Conservation (phyloP, 441 rosid genomes). For the Adansonia gregorii region DNA sequence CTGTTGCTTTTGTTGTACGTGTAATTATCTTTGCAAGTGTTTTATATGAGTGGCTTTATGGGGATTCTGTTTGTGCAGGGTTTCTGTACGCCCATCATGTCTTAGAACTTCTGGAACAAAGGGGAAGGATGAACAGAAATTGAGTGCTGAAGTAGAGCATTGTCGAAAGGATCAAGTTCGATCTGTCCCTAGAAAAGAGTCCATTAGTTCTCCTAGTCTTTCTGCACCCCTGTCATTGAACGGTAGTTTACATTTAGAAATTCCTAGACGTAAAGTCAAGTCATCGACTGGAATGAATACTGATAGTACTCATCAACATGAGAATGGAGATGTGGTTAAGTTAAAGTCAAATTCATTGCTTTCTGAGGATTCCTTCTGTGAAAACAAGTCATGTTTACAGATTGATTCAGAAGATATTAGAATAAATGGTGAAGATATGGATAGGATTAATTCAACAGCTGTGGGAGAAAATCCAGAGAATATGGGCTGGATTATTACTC, state of each 20-base stretch:
- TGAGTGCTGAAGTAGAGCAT: slow-evolving; percentile 30
- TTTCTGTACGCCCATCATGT: slow-evolving; percentile 64
- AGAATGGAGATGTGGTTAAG: slow-evolving; percentile 26
- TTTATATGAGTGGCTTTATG: background rate
- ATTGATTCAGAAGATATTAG: slow-evolving; percentile 23
- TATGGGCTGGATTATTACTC: slow-evolving; percentile 19
- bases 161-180: slow-evolving; percentile 41
- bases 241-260: slow-evolving; percentile 34
- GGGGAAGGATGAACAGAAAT: slow-evolving; percentile 34
- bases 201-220: slow-evolving; percentile 21
- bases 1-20: background rate
- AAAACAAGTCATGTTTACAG: slow-evolving; percentile 23
- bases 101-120: slow-evolving; percentile 47
- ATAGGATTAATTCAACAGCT: slow-evolving; percentile 1
- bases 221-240: slow-evolving; percentile 32
- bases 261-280: slow-evolving; percentile 30
- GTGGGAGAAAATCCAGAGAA: slow-evolving; percentile 23
- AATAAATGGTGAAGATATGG: background rate
- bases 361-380: slow-evolving; percentile 28
- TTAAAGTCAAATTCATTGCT: slow-evolving; percentile 35
- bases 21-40: background rate
- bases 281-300: slow-evolving; percentile 21
- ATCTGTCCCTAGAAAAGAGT: slow-evolving; percentile 28
- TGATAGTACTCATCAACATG: background rate
- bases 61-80: slow-evolving; percentile 42